Percentiles rank a stretch among this genome's conserved stretches.
These are phyloP conservation scores for Sarocladiaceae sp. DNA, from an alignment of 2,329 filamentous ascomycete genomes.

Conservation along the genomic window DNA sequence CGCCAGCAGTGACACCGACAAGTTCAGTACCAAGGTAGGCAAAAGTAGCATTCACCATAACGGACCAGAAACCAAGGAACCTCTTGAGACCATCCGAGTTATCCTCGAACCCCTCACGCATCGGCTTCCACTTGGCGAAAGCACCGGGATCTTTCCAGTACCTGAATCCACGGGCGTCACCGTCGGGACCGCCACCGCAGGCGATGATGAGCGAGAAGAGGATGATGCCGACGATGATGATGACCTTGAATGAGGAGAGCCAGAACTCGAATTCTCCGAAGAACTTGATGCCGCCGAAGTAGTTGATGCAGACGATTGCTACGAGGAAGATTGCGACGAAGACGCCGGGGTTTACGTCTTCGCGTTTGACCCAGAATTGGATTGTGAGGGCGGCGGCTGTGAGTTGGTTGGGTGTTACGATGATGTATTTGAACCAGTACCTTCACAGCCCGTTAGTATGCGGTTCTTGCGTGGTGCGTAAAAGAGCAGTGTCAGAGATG, in stretches of 20 bases:
- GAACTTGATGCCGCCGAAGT: constrained; percentile 58
- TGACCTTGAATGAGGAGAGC: constrained; percentile 68
- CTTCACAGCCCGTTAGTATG: too few species aligned
- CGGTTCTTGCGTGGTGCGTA: too few species aligned
- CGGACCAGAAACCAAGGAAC: constrained; percentile 68
- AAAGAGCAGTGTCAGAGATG: not conserved
- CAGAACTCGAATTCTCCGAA: constrained; percentile 81
- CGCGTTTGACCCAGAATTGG: constrained; percentile 66
- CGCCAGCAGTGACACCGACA: constrained; percentile 28
- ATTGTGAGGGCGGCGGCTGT: constrained; percentile 78
- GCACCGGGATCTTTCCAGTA: constrained; percentile 71
- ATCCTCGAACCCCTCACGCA: constrained; percentile 51
- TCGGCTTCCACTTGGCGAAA: constrained; percentile 41
- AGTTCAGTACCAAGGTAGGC: constrained; percentile 69
- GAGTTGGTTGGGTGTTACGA: constrained; percentile 79
- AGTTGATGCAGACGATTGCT: constrained; percentile 61
- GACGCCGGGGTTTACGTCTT: constrained; percentile 70
- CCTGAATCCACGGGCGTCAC: constrained; percentile 59
- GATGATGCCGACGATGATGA: constrained; percentile 67
- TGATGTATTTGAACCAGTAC: constrained; percentile 78
- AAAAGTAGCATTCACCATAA: constrained; percentile 68
- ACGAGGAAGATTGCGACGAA: constrained; percentile 71
- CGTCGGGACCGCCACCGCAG: constrained; percentile 59
- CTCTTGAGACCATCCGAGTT: constrained; percentile 62
- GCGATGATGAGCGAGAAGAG: constrained; percentile 71